Evolutionary conservation across 164 flowering plant genomes (phyloP).

Genomic region (Houttuynia cordata): DNA sequence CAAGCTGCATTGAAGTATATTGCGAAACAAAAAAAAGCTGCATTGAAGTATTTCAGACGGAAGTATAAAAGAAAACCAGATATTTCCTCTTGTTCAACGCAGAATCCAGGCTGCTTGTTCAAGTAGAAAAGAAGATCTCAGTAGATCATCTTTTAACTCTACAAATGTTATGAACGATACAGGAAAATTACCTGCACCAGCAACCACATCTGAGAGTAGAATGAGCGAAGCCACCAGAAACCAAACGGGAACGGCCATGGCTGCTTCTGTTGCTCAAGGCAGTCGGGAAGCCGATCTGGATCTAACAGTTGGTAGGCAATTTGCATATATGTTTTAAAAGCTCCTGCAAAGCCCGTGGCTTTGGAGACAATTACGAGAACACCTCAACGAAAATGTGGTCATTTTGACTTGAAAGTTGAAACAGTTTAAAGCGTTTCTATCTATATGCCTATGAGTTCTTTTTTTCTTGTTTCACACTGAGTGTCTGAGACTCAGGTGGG

Average conservation of each 20-base stretch:
- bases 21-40: too few relatives aligned
- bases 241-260: background rate
- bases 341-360: background rate
- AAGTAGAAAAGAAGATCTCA: background rate
- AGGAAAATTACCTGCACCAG: background rate
- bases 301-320: background rate
- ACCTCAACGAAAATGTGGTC: background rate
- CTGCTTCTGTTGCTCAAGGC: background rate
- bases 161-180: background rate
- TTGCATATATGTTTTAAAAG: too few relatives aligned
- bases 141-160: background rate
- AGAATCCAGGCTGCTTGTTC: too few relatives aligned
- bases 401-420: too few relatives aligned
- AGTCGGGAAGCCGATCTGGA: background rate
- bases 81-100: too few relatives aligned
- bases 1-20: background rate
- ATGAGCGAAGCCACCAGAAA: background rate
- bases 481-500: too few relatives aligned
- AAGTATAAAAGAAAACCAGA: too few relatives aligned
- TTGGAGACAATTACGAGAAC: background rate
- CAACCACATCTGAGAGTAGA: background rate
- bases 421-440: too few relatives aligned
- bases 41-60: too few relatives aligned
- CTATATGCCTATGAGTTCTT: too few relatives aligned
- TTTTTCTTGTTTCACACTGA: too few relatives aligned